Percentiles rank a stretch among this genome's conserved stretches.
Evolutionary conservation across 805 yeast genomes (phyloP).

Genomic region (Kuraishia ogatae): DNA sequence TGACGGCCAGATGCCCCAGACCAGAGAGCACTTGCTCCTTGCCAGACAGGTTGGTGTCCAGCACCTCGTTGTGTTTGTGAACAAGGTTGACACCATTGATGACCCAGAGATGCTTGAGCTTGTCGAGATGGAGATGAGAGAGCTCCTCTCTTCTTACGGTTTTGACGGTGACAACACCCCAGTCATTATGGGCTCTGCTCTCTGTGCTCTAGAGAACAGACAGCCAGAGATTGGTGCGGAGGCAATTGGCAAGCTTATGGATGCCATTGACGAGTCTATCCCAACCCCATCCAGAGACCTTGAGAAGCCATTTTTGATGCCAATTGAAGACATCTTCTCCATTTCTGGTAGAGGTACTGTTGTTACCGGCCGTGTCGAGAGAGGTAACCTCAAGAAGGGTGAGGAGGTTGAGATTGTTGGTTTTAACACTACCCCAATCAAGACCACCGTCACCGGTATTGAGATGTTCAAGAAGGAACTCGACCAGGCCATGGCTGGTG

Average conservation of each 20-base stretch:
- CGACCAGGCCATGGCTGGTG: conserved; percentile 98
- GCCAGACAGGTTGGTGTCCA: conserved; percentile 99
- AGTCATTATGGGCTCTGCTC: conserved; percentile 96
- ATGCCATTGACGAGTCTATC: conserved; percentile 87
- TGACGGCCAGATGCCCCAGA: conserved; percentile 99
- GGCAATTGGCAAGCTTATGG: conserved; percentile 75
- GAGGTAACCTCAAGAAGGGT: conserved; percentile 96
- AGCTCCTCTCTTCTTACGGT: conserved; percentile 80
- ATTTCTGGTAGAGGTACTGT: conserved; percentile 99
- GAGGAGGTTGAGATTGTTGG: conserved; percentile 98
- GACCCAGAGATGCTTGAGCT: conserved; percentile 99
- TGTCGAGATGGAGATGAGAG: conserved; percentile 99
- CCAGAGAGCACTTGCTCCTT: conserved; percentile 95
- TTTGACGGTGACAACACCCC: conserved; percentile 98
- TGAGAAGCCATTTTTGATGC: conserved; percentile 94
- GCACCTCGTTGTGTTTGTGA: conserved; percentile 92
- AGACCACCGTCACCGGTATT: conserved; percentile 95
- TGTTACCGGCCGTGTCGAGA: conserved; percentile 97
- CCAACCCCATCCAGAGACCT: conserved; percentile 97
- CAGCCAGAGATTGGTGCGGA: conserved; percentile 88
- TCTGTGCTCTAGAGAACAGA: conserved; percentile 86
- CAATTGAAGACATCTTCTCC: conserved; percentile 95
- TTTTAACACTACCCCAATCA: conserved; percentile 73
- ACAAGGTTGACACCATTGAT: conserved; percentile 96
- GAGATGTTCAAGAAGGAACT: conserved; percentile 99